Percentiles rank a stretch among this genome's conserved stretches.
These are phyloP conservation scores for Boletus sp. DNA, from an alignment of 768 basidiomycete species.

Conservation along the genomic window DNA sequence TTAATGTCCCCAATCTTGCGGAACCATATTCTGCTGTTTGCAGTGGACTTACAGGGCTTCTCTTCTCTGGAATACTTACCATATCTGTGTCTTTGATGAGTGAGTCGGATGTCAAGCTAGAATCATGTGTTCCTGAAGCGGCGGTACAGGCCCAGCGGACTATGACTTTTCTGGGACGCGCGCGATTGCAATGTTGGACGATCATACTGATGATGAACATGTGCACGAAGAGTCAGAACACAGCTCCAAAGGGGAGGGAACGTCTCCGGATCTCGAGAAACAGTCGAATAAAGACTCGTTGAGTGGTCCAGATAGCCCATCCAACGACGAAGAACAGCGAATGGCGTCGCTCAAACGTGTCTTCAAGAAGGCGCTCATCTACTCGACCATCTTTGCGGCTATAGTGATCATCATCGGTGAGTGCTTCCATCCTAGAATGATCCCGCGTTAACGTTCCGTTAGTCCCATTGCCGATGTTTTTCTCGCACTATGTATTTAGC, in stretches of 20 bases:
- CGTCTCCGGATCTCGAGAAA: conserved; percentile 18
- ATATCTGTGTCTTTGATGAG: conserved; percentile 35
- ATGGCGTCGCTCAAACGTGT: conserved; percentile 23
- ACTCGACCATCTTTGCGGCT: conserved; percentile 31
- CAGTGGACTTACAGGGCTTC: conserved; percentile 36
- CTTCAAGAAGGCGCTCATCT: conserved; percentile 34
- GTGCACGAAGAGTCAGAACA: background rate
- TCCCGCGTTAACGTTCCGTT: background rate
- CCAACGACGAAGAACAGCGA: conserved; percentile 5
- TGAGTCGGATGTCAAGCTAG: conserved; percentile 12
- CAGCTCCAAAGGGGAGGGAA: background rate
- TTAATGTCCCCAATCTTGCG: conserved; percentile 36
- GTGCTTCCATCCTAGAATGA: background rate
- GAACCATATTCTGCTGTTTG: conserved; percentile 40
- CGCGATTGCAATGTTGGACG: conserved; percentile 32
- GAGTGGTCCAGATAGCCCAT: background rate
- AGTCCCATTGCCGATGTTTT: conserved; percentile 40
- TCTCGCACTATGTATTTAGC: conserved; percentile 36
- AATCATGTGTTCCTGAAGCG: background rate
- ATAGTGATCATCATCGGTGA: conserved; percentile 36
- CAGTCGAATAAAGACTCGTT: background rate
- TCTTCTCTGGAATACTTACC: conserved; percentile 38
- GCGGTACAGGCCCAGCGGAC: conserved; percentile 29
- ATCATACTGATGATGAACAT: background rate
- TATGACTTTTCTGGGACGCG: conserved; percentile 39